A percentile compares a stretch with the other conserved stretches of the same genome.
These are phyloP conservation scores for Bocquillonia castaneifolia DNA, from an alignment of 441 rosid species.

Conservation along the genomic window DNA sequence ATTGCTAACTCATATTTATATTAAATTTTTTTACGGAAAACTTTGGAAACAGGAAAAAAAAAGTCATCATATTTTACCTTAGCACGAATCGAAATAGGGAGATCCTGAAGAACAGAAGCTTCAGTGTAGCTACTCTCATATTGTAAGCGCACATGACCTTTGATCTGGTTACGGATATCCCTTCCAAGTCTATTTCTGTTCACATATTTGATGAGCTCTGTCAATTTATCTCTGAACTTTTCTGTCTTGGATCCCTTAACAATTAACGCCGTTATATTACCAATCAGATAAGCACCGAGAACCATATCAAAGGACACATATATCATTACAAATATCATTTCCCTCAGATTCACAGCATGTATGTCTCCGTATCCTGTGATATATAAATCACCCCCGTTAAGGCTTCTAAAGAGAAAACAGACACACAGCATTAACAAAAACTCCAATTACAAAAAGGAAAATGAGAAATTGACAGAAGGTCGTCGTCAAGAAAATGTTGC, in stretches of 20 bases:
- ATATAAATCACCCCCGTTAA: slow-evolving; percentile 11
- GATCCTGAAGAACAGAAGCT: slow-evolving; percentile 70
- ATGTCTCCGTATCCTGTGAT: slow-evolving; percentile 89
- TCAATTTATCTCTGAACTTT: slow-evolving; percentile 88
- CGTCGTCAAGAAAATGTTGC: background rate
- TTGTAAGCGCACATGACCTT: slow-evolving; percentile 72
- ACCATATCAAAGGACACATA: slow-evolving; percentile 95
- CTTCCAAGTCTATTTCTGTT: slow-evolving; percentile 73
- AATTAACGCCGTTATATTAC: slow-evolving; percentile 95
- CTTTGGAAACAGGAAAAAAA: background rate
- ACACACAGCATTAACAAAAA: background rate
- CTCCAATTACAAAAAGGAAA: background rate
- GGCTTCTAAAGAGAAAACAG: background rate
- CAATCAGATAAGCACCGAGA: slow-evolving; percentile 91
- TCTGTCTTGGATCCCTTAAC: slow-evolving; percentile 98
- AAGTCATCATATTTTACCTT: slow-evolving; percentile 42
- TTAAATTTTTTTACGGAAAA: background rate
- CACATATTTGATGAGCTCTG: slow-evolving; percentile 77
- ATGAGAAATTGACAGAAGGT: background rate
- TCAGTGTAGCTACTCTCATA: slow-evolving; percentile 86
- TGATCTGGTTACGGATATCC: slow-evolving; percentile 72
- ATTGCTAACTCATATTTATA: background rate
- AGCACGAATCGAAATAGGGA: slow-evolving; percentile 87
- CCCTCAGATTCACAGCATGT: slow-evolving; percentile 93
- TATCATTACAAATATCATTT: slow-evolving; percentile 91